Conservation (phyloP, 106 monocot species). For the Triglochin maritima region DNA sequence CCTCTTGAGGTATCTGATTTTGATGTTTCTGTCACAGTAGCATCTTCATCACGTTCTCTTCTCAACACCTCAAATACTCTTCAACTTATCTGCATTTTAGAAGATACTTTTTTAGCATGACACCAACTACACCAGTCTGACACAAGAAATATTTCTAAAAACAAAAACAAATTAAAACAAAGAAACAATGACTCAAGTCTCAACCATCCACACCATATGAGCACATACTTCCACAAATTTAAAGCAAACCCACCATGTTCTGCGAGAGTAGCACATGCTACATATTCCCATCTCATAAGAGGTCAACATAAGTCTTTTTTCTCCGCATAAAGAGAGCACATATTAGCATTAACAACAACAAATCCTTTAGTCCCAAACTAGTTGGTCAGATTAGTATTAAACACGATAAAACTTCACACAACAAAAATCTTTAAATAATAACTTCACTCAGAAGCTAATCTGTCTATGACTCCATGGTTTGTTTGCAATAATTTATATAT, state of each 20-base stretch:
- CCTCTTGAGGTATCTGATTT: neutral
- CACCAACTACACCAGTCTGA: neutral
- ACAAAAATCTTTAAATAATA: no score
- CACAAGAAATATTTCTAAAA: neutral
- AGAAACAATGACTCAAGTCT: no score
- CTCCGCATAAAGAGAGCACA: neutral
- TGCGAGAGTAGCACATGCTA: neutral
- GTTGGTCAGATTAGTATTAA: no score
- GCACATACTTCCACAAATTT: no score
- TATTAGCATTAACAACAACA: neutral
- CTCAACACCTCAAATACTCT: conserved; percentile 70
- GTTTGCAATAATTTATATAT: no score
- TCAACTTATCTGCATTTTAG: conserved; percentile 57
- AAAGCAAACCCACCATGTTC: no score
- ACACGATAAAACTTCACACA: no score
- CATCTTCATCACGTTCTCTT: conserved; percentile 16
- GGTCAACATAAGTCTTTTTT: neutral
- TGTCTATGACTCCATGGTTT: no score
- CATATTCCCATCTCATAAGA: neutral
- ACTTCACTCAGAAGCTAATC: no score
- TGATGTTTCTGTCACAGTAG: neutral
- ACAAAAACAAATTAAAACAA: neutral
- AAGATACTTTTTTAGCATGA: neutral
- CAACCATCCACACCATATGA: no score
- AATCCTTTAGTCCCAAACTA: neutral